Conservation (phyloP, 2,329 filamentous ascomycete genomes). For the Sporothrix pallida region DNA sequence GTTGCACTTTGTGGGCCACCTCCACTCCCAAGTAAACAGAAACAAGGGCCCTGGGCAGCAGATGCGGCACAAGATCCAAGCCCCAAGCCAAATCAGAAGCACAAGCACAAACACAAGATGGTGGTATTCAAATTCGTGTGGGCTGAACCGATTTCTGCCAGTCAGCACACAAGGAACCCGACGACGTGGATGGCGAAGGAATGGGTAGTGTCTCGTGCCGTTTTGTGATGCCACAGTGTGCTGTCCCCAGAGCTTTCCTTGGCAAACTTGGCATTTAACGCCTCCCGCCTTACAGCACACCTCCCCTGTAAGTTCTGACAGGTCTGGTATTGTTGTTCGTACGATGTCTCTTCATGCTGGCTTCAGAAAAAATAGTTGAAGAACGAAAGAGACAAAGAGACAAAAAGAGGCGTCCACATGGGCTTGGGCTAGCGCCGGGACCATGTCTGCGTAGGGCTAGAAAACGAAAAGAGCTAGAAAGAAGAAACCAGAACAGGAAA, state of each 20-base stretch:
- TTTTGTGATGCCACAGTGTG: background rate
- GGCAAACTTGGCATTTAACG: slow-evolving; percentile 10
- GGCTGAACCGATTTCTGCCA: background rate
- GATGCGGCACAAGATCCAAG: background rate
- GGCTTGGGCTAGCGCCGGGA: slow-evolving; percentile 4
- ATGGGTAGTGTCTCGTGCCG: background rate
- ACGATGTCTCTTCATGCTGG: too few species aligned
- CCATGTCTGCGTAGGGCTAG: slow-evolving; percentile 24
- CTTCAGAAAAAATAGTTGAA: too few species aligned
- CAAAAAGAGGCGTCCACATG: slow-evolving; percentile 5
- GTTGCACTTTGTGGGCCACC: background rate
- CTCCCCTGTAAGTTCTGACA: background rate
- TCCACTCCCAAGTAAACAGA: background rate
- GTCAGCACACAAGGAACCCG: slow-evolving; percentile 2
- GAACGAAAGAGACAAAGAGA: background rate
- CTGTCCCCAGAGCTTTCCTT: background rate
- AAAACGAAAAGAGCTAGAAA: background rate
- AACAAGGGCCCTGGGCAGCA: background rate
- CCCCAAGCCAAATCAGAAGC: background rate
- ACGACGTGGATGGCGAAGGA: background rate
- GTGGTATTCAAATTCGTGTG: background rate
- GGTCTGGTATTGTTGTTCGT: background rate
- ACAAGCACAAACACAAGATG: background rate
- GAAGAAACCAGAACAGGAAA: background rate
- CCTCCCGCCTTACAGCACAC: background rate